These are phyloP conservation scores for Silene latifolia DNA, from an alignment of 148 eudicot species.

Conservation along the genomic window DNA sequence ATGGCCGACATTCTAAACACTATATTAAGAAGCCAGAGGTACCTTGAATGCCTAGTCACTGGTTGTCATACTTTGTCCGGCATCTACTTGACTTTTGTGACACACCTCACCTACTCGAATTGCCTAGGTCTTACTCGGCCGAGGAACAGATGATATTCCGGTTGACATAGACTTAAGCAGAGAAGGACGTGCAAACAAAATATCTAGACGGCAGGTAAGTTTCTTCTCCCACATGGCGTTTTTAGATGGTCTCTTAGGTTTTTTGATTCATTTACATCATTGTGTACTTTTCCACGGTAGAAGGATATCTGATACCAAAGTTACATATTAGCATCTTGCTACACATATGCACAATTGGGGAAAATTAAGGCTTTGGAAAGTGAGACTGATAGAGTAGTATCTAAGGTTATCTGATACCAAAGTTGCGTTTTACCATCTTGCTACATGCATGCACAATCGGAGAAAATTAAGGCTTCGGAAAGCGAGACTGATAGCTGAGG, in stretches of 20 bases:
- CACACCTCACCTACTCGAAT: conserved; percentile 13
- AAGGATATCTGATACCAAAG: not conserved
- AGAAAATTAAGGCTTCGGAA: no score
- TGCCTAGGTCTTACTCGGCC: conserved; percentile 75
- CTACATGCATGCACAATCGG: no score
- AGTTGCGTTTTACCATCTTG: no score
- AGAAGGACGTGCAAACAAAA: conserved; percentile 83
- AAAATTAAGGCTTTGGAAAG: no score
- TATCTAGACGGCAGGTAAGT: conserved; percentile 87
- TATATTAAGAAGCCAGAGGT: conserved; percentile 70
- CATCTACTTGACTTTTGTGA: not conserved
- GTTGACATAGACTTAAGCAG: conserved; percentile 85
- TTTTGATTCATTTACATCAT: not conserved
- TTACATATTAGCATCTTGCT: no score
- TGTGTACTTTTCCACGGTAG: not conserved
- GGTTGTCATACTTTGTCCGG: not conserved
- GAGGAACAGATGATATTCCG: conserved; percentile 65
- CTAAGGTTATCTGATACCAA: no score
- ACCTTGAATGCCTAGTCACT: conserved; percentile 7
- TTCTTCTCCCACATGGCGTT: not conserved
- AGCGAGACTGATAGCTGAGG: no score
- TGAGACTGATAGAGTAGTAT: no score
- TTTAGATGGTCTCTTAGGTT: not conserved
- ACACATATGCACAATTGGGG: no score
- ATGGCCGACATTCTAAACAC: conserved; percentile 57